A percentile compares a stretch with the other conserved stretches of the same genome.
These are phyloP conservation scores for Mortierella sp. DNA, from an alignment of 371 early-diverging fungal species.

Conservation along the genomic window DNA sequence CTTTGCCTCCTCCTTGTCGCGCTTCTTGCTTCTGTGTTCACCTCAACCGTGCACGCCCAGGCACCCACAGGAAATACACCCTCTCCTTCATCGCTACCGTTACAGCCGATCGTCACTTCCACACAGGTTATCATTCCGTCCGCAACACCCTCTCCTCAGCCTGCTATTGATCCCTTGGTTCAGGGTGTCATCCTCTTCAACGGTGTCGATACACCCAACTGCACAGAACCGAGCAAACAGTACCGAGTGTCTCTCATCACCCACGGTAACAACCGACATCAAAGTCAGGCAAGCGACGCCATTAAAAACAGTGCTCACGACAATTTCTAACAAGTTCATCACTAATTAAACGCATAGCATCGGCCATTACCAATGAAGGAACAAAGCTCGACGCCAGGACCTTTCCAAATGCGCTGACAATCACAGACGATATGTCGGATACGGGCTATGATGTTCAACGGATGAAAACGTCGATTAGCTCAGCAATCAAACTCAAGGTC, in stretches of 20 bases:
- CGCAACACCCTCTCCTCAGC: not conserved
- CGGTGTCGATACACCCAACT: conserved; percentile 17
- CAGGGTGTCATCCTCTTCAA: not conserved
- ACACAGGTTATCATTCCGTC: conserved; percentile 9
- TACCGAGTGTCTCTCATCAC: conserved; percentile 25
- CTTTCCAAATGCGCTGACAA: conserved; percentile 1
- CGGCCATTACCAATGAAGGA: not conserved
- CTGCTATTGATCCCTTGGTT: not conserved
- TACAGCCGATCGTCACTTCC: conserved; percentile 3
- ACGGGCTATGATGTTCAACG: conserved; percentile 14
- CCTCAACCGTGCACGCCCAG: not conserved
- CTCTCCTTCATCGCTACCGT: not conserved
- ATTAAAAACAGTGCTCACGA: no score
- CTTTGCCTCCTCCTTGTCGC: no score
- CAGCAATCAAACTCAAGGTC: conserved; percentile 6
- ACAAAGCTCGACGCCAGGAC: conserved; percentile 12
- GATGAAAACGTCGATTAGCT: conserved; percentile 20
- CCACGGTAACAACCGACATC: no score
- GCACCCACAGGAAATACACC: not conserved
- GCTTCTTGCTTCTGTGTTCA: not conserved
- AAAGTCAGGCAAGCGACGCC: no score
- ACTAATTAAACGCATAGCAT: not conserved
- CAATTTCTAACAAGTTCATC: no score
- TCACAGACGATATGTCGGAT: conserved; percentile 9
- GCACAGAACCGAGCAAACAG: not conserved